These are phyloP conservation scores for Reticulascus tulasneorum DNA, from an alignment of 2,329 filamentous ascomycete genomes.

Conservation along the genomic window DNA sequence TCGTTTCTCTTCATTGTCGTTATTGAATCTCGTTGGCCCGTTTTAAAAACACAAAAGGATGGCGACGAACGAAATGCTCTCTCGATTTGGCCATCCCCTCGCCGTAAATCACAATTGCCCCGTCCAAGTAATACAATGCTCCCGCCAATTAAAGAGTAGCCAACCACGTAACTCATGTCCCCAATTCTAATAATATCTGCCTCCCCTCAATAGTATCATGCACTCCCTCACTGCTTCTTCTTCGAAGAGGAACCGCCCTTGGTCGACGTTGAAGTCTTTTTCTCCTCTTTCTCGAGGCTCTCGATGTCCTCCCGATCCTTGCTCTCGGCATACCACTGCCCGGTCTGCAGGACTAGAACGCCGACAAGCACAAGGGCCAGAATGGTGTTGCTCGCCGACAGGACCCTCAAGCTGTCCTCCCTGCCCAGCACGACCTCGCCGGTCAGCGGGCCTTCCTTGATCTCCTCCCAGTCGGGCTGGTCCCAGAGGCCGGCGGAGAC, in stretches of 20 bases:
- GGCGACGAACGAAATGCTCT: no score
- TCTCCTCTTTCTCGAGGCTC: slow-evolving; percentile 52
- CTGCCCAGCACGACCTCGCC: slow-evolving; percentile 69
- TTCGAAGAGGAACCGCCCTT: slow-evolving; percentile 6
- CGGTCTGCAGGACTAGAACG: slow-evolving; percentile 87
- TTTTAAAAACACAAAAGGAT: no score
- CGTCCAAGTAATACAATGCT: no score
- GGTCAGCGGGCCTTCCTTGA: slow-evolving; percentile 36
- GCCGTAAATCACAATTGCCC: no score
- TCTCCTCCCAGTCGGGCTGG: slow-evolving; percentile 31
- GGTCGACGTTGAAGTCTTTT: neutral
- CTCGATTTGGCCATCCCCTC: no score
- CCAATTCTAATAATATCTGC: no score
- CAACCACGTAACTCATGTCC: no score
- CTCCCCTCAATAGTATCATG: no score
- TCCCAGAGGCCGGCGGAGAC: slow-evolving; percentile 68
- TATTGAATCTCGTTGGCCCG: no score
- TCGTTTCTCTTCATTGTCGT: no score
- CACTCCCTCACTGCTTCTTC: slow-evolving; percentile 15
- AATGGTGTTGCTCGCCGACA: slow-evolving; percentile 94
- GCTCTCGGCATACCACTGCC: slow-evolving; percentile 97
- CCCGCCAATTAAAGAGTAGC: no score
- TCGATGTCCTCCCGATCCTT: slow-evolving; percentile 81
- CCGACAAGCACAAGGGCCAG: slow-evolving; percentile 87
- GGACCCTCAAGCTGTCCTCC: slow-evolving; percentile 86